Evolutionary conservation across 108 stramenopile species (phyloP).

Genomic region (Cyclotella sp.): DNA sequence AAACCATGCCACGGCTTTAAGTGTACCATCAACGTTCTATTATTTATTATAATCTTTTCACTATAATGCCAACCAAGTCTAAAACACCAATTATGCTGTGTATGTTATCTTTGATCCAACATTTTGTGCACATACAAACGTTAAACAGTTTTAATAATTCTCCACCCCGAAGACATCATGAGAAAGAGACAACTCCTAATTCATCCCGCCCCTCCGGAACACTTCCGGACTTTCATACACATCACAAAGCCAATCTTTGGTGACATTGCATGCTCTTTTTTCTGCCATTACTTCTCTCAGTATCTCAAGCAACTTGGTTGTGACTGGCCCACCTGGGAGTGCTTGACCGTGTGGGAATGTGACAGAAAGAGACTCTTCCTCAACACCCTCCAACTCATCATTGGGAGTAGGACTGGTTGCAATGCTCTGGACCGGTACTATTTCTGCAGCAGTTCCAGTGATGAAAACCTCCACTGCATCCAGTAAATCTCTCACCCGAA

Average conservation of each 20-base stretch:
- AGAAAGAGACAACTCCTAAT: not conserved
- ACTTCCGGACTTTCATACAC: conserved; percentile 66
- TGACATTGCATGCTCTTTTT: conserved; percentile 50
- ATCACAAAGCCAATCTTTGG: conserved; percentile 74
- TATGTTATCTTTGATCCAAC: too few relatives aligned
- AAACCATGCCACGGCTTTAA: too few relatives aligned
- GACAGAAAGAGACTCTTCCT: conserved; percentile 56
- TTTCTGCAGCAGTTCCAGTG: conserved; percentile 85
- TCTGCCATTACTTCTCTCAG: conserved; percentile 77
- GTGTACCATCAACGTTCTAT: too few relatives aligned
- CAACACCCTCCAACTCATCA: conserved; percentile 37
- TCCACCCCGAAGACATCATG: too few relatives aligned
- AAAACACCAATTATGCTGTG: too few relatives aligned
- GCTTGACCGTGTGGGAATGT: conserved; percentile 63
- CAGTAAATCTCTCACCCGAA: conserved; percentile 72
- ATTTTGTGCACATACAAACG: too few relatives aligned
- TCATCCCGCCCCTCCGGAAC: conserved; percentile 56
- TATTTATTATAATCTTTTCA: too few relatives aligned
- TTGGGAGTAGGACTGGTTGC: conserved; percentile 65
- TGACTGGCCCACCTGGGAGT: conserved; percentile 75
- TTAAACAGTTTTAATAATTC: too few relatives aligned
- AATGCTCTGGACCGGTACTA: conserved; percentile 76
- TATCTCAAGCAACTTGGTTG: conserved; percentile 63
- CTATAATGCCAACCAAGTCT: too few relatives aligned
- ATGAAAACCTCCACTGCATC: conserved; percentile 80